Evolutionary conservation across 2,329 filamentous ascomycete species (phyloP), one percentile per base, ranked within the genome.

Genomic region (Fusarium hainanense): DNA sequence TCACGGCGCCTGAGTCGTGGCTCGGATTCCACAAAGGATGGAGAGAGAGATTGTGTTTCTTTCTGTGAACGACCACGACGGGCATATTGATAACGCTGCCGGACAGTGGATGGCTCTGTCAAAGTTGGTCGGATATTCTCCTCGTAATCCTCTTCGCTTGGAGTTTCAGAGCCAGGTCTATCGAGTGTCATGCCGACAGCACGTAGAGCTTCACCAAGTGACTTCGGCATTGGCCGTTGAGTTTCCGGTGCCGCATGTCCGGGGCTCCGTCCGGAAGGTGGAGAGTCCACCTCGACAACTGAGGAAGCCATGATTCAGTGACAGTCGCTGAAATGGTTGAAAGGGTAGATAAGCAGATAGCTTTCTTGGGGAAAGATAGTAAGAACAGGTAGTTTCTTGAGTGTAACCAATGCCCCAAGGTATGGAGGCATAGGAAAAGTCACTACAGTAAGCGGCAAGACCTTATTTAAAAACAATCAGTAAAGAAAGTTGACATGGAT

Each of bases 81-180:
- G 18, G 50, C 52, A 25, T 52, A 68, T 27, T 68, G 71, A 18
- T 48, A 68, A 34, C 73, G 72, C 25, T 70, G 65, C 23, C 72
- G 69, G 14, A 74, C 52, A 30, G 56, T 60, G 13, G 52, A 62
- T n/a, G 69, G 30, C 20, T 71, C 68, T 52, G 59, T 66, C 21
- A 75, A 71, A 3, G 71, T 69, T 20, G 77, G 75, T 10, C 77
- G 74, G 9, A 79, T 48, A 40, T 77, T 79, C 18, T 82, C 79
- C 32, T 84, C 82, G 48, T 83, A 83, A 57, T 84, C 83, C 66
- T 84, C 83, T 56, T 83, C 83, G 40, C 82, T 84, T 3, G 82
- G 76, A 16, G 79, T 82, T 16, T 83, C 82, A 4, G 81, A 82
- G 32, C 74, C 68, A 63, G 54, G 50, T 4, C 57, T 57, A 12